These are phyloP conservation scores for Fusarium austroafricanum DNA, from an alignment of 2,329 filamentous ascomycete species.

Conservation along the genomic window DNA sequence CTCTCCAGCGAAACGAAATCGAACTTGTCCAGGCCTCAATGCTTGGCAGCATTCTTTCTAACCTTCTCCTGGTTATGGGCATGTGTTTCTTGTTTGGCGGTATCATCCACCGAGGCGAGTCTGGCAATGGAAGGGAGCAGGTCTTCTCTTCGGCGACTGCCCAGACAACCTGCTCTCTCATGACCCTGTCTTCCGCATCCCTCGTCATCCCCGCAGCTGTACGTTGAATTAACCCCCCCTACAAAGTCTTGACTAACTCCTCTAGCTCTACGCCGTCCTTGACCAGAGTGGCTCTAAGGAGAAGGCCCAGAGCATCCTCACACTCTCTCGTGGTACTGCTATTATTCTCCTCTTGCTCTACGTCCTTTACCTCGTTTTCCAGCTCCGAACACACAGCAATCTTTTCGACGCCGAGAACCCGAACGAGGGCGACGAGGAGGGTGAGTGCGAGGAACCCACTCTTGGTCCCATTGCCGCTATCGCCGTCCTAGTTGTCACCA, in stretches of 20 bases:
- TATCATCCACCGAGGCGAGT: constrained; percentile 67
- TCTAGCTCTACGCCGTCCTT: constrained; percentile 74
- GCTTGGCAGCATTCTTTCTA: constrained; percentile 95
- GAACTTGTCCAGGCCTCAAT: constrained; percentile 98
- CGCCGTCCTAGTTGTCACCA: constrained; percentile 75
- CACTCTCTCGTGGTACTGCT: constrained; percentile 79
- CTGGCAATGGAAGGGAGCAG: constrained; percentile 73
- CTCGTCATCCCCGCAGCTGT: constrained; percentile 82
- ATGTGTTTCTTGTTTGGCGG: constrained; percentile 85
- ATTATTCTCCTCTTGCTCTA: constrained; percentile 81
- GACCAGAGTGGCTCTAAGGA: constrained; percentile 57
- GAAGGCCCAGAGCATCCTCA: constrained; percentile 68
- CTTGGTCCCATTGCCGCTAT: constrained; percentile 73
- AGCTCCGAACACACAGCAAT: constrained; percentile 78
- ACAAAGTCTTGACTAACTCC: constrained; percentile 28
- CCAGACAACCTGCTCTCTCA: constrained; percentile 79
- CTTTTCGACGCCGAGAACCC: constrained; percentile 72
- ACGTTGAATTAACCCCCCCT: constrained; percentile 39
- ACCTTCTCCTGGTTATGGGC: constrained; percentile 87
- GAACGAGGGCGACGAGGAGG: constrained; percentile 55
- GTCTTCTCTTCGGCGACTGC: constrained; percentile 80
- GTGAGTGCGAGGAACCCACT: constrained; percentile 59
- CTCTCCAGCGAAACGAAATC: constrained; percentile 85
- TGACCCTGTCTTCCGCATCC: constrained; percentile 80
- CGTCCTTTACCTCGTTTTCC: constrained; percentile 81